phyloP scores from a whole-genome alignment of 139 green algal species.

The Raphidocelis subcapitata region DNA sequence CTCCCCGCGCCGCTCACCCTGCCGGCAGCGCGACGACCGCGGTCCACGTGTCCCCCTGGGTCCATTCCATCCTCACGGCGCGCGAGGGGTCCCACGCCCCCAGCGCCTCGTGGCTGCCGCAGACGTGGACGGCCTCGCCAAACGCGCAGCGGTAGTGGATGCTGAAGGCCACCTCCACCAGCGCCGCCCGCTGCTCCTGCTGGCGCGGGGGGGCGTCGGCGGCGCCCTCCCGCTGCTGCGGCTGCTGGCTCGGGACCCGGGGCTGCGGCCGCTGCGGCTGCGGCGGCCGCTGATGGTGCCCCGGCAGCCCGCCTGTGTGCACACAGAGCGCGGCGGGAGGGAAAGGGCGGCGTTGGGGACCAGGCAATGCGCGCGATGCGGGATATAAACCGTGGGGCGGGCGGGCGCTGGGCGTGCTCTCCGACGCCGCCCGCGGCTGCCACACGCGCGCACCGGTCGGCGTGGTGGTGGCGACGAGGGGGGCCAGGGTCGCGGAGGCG shows the following conservation, averaged over 20 bases:
- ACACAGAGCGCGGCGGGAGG: too few species aligned
- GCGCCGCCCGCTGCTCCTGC: background rate
- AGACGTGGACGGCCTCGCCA: constrained; percentile 25
- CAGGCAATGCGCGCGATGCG: too few species aligned
- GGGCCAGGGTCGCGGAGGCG: too few species aligned
- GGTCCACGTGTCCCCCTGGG: constrained; percentile 31
- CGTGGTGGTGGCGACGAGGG: too few species aligned
- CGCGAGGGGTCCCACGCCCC: constrained; percentile 21
- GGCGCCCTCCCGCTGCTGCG: background rate
- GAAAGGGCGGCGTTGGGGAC: too few species aligned
- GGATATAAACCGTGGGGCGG: too few species aligned
- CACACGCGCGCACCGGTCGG: too few species aligned
- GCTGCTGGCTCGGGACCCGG: background rate
- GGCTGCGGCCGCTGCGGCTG: background rate
- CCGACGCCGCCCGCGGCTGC: too few species aligned
- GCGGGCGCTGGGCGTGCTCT: too few species aligned
- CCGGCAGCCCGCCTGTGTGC: too few species aligned
- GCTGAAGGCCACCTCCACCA: constrained; percentile 22
- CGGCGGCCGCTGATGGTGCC: background rate
- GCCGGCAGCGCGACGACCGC: constrained; percentile 19
- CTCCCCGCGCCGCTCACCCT: constrained; percentile 19
- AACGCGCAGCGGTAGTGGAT: constrained; percentile 27
- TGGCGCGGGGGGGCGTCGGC: background rate
- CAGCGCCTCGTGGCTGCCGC: constrained; percentile 15
- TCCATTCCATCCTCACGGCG: constrained; percentile 22